Evolutionary conservation across 2,329 filamentous ascomycete species (phyloP).

Genomic region (Ciborinia camelliae): DNA sequence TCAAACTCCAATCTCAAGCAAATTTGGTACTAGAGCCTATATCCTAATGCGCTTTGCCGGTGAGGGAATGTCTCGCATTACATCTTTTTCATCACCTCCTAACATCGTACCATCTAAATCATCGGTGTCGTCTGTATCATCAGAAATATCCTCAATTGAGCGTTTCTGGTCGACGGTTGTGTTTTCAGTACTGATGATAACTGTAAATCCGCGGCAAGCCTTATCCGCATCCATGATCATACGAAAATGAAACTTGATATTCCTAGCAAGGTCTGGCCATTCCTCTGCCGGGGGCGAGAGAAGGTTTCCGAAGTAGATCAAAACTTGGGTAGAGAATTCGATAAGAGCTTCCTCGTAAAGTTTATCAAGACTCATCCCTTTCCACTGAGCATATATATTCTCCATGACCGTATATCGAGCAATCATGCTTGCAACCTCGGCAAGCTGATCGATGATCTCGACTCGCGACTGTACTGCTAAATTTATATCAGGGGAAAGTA

Average conservation of each 20-base stretch:
- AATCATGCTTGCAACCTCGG: constrained; percentile 18
- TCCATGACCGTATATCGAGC: constrained; percentile 25
- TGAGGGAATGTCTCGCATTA: not conserved
- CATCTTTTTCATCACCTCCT: not conserved
- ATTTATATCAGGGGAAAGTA: not conserved
- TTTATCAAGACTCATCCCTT: constrained; percentile 16
- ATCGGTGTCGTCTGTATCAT: constrained; percentile 11
- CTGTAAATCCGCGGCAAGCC: not conserved
- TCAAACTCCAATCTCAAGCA: not conserved
- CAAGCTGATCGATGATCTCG: not conserved
- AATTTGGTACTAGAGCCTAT: not conserved
- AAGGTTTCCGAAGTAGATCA: constrained; percentile 5
- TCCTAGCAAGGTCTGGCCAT: too few relatives aligned
- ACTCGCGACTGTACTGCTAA: not conserved
- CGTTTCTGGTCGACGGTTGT: not conserved
- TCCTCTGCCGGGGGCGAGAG: not conserved
- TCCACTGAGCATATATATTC: constrained; percentile 23
- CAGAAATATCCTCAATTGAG: not conserved
- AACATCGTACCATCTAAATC: not conserved
- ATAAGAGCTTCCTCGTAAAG: constrained; percentile 18
- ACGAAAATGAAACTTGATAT: not conserved
- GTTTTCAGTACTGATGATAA: not conserved
- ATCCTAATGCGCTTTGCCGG: not conserved
- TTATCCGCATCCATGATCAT: not conserved
- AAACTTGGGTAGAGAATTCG: constrained; percentile 14